Percentiles rank a stretch among this genome's conserved stretches.
Conservation (phyloP, 305 asterid genomes). For the Fraxinus xanthoxyloides region DNA sequence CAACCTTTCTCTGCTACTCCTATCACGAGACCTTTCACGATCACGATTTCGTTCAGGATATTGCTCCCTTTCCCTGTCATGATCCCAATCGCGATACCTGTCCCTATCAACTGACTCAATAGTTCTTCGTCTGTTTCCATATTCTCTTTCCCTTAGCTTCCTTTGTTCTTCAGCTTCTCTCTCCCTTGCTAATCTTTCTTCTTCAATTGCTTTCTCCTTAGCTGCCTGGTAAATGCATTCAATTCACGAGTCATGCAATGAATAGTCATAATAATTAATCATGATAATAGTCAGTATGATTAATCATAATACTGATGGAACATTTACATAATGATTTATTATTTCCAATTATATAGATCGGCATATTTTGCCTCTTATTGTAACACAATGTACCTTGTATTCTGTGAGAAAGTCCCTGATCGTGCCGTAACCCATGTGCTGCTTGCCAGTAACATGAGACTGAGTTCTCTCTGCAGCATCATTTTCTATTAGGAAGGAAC, state of each 20-base stretch:
- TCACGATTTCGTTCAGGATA: constrained; percentile 59
- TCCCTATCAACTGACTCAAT: constrained; percentile 81
- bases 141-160: constrained; percentile 78
- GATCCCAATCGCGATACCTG: constrained; percentile 57
- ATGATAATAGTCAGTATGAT: background rate
- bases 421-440: constrained; percentile 92
- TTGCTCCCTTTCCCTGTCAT: constrained; percentile 56
- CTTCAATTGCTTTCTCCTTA: constrained; percentile 81
- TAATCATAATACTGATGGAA: background rate
- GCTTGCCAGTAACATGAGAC: constrained; percentile 97
- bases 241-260: constrained; percentile 11
- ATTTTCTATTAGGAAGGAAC: constrained; percentile 93
- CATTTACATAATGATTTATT: background rate
- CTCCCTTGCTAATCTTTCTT: constrained; percentile 78
- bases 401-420: constrained; percentile 85
- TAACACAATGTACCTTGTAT: constrained; percentile 49
- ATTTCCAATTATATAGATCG: background rate
- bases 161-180: constrained; percentile 80
- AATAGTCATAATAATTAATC: background rate
- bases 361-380: background rate
- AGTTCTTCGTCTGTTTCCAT: constrained; percentile 51
- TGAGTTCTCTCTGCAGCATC: constrained; percentile 99
- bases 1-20: constrained; percentile 58
- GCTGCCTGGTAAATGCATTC: constrained; percentile 51
- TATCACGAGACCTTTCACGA: constrained; percentile 52